Evolutionary conservation across 176 grass and related monocot species (phyloP).

Genomic region (Triticum dicoccoides): DNA sequence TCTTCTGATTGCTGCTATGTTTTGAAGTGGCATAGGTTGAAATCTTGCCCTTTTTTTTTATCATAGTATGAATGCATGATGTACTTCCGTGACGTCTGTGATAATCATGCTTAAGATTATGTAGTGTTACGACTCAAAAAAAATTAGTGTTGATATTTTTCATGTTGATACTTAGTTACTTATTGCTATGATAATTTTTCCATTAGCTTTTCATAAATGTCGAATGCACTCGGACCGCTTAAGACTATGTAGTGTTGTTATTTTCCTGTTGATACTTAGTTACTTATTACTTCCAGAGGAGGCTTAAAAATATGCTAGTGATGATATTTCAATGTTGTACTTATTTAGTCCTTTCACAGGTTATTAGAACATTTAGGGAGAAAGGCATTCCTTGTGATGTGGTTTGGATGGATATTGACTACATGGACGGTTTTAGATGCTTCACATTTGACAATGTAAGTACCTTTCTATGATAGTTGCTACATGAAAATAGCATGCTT

Average conservation of each 20-base stretch:
- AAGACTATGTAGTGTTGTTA: not conserved
- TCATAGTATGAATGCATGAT: not conserved
- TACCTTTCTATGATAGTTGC: not conserved
- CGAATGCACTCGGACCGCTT: constrained; percentile 11
- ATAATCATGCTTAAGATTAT: not conserved
- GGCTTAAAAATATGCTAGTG: constrained; percentile 11
- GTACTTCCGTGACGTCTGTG: no score
- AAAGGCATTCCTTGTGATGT: constrained; percentile 96
- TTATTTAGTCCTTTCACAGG: constrained; percentile 44
- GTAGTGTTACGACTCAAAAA: not conserved
- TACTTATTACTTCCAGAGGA: not conserved
- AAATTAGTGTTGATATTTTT: not conserved
- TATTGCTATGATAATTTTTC: not conserved
- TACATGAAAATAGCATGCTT: not conserved
- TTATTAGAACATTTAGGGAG: constrained; percentile 82
- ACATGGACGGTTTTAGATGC: constrained; percentile 97
- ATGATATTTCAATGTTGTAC: constrained; percentile 13
- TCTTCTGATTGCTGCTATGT: not conserved
- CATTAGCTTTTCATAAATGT: not conserved
- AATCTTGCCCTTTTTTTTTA: not conserved
- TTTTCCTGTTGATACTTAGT: not conserved
- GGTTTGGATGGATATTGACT: constrained; percentile 98
- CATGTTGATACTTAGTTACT: not conserved
- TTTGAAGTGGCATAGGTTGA: not conserved
- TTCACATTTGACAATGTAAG: constrained; percentile 87